Evolutionary conservation across 2,329 filamentous ascomycete species (phyloP), one percentile per base, ranked within the genome.

Genomic region (Coniochaeta ligniaria): DNA sequence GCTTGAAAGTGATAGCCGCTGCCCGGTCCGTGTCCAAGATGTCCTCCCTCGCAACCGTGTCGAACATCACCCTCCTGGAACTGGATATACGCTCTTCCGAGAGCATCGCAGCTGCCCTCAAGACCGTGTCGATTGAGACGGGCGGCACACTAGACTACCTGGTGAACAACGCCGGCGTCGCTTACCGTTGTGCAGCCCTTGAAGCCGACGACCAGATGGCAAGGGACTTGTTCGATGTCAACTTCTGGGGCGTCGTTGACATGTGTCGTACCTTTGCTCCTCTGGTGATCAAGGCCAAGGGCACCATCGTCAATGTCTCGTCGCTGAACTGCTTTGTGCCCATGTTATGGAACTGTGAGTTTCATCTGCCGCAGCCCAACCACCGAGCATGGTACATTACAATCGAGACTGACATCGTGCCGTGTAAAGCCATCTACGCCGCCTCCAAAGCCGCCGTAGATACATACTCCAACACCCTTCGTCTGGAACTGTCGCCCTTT

Each of bases 381-480:
- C 26, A 56, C 52, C 5, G 9, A 24, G 20, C 31, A 36, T 52
- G 24, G 26, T 2, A 7, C 6, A n/a, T 35, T 9, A 31, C 28
- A 35, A 22, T 26, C 20, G 20, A 43, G 22, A 26, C 17, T 43
- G 8, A 47, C 12, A 24, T 24, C 22, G 16, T 12, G 17, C 8
- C 33, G 14, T 54, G 6, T 8, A 20, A 59, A 68, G 66, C 66
- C 26, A 66, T 66, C 45, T 72, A 70, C 57, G 31, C 65, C 24
- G 68, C 69, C n/a, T 68, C 68, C 4, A 71, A 72, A 56, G 64
- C 59, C 26, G 69, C 69, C 7, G 33, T 66, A 0, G 68, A 71
- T 38, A 61, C 67, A 26, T 67, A 65, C 9, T 65, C 61, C 12
- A 69, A 72, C 11, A 68, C 70, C 6, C 54, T 71, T 22, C 63